A percentile compares a stretch with the other conserved stretches of the same genome.
Evolutionary conservation across 2,329 filamentous ascomycete genomes (phyloP).

Genomic region (Plectosphaerella sp.): DNA sequence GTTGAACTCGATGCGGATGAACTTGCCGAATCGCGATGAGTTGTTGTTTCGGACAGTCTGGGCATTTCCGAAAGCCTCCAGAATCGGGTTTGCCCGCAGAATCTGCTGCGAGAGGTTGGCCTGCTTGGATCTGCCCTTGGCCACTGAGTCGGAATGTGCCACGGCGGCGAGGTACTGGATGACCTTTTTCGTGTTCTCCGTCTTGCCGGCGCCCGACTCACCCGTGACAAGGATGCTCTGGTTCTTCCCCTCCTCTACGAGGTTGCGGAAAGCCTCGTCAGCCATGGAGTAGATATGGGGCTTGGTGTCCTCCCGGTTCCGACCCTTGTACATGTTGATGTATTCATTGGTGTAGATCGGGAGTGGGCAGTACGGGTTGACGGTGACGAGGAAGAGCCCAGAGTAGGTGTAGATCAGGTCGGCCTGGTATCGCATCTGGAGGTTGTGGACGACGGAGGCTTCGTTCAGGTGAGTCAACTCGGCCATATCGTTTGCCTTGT

Average conservation of each 20-base stretch:
- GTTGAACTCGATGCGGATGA: conserved; percentile 95
- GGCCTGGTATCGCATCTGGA: conserved; percentile 90
- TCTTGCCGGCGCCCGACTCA: conserved; percentile 97
- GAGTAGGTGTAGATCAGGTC: conserved; percentile 99
- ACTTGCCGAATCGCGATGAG: conserved; percentile 96
- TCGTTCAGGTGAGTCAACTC: conserved; percentile 97
- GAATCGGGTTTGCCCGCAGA: conserved; percentile 88
- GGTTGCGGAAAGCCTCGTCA: conserved; percentile 90
- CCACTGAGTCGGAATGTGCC: conserved; percentile 72
- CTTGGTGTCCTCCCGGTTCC: conserved; percentile 87
- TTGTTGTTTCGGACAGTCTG: conserved; percentile 98
- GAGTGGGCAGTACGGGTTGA: conserved; percentile 92
- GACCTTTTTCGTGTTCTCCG: conserved; percentile 98
- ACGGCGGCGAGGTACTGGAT: conserved; percentile 98
- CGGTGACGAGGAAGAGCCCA: conserved; percentile 90
- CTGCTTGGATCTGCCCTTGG: conserved; percentile 57
- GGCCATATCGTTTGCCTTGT: conserved; percentile 99
- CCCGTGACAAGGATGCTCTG: conserved; percentile 98
- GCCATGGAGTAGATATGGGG: conserved; percentile 98
- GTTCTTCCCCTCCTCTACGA: conserved; percentile 92
- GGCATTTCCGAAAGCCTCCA: conserved; percentile 97
- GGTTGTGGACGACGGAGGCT: conserved; percentile 94
- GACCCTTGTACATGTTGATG: conserved; percentile 95
- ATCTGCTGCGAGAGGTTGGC: conserved; percentile 96
- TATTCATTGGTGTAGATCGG: conserved; percentile 97